Percentiles rank a stretch among this genome's conserved stretches.
Evolutionary conservation across 2,329 filamentous ascomycete species (phyloP).

Genomic region (Pestalotiopsis sp.): DNA sequence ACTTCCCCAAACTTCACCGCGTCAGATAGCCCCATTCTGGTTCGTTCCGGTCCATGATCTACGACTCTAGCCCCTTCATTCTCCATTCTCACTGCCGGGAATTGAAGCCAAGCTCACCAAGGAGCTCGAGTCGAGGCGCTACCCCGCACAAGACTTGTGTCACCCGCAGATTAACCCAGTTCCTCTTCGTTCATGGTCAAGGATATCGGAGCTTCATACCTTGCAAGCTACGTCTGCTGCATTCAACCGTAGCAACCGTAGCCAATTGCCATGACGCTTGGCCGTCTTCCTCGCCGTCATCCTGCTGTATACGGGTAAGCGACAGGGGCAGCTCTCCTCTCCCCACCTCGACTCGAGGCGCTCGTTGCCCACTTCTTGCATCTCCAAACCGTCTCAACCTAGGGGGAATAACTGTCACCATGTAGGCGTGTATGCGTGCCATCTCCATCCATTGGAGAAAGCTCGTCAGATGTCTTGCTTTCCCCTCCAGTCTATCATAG

Average conservation of each 20-base stretch:
- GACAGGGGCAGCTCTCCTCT: background rate
- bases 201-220: background rate
- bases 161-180: constrained; percentile 7
- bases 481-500: background rate
- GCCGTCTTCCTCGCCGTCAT: constrained; percentile 8
- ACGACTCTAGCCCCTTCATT: background rate
- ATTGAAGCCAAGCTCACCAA: background rate
- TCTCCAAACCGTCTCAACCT: background rate
- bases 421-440: background rate
- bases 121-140: background rate
- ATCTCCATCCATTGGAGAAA: background rate
- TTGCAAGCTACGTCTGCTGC: background rate
- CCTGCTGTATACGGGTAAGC: too few relatives aligned
- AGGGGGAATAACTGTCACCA: background rate
- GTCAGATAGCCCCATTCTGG: background rate
- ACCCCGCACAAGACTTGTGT: constrained; percentile 7
- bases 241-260: constrained; percentile 3
- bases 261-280: constrained; percentile 2
- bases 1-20: background rate
- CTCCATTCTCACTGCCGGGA: background rate
- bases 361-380: background rate
- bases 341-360: background rate
- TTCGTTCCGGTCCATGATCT: background rate
- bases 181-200: background rate
- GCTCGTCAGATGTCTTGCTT: background rate